phyloP scores from a whole-genome alignment of 2,329 filamentous ascomycete genomes.

The Xylaria sp. region DNA sequence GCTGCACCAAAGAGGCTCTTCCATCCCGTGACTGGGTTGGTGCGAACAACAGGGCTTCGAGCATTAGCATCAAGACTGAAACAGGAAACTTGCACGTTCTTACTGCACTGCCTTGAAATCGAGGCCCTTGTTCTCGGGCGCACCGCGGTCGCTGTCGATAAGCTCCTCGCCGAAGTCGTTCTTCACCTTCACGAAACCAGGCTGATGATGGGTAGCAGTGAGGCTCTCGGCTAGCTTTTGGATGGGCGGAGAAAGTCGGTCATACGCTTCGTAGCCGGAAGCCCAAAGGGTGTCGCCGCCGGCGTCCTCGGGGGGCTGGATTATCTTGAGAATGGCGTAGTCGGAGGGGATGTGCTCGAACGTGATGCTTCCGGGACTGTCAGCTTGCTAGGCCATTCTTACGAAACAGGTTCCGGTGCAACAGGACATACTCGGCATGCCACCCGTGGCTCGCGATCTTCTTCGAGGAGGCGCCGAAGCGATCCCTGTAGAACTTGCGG shows the following conservation, averaged over 20 bases:
- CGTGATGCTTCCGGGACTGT: slow-evolving; percentile 40
- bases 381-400: not conserved
- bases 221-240: slow-evolving; percentile 50
- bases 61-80: not conserved
- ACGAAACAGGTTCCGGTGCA: rapidly evolving
- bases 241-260: slow-evolving; percentile 53
- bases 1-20: slow-evolving; percentile 50
- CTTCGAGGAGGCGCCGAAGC: slow-evolving; percentile 36
- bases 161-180: slow-evolving; percentile 49
- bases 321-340: slow-evolving; percentile 56
- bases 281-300: slow-evolving; percentile 52
- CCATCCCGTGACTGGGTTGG: slow-evolving; percentile 63
- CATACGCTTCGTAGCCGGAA: slow-evolving; percentile 56
- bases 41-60: slow-evolving; percentile 53
- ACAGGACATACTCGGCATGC: slow-evolving; percentile 48
- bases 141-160: slow-evolving; percentile 50
- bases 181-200: slow-evolving; percentile 55
- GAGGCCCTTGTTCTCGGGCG: slow-evolving; percentile 59
- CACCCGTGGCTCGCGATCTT: slow-evolving; percentile 47
- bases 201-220: slow-evolving; percentile 53
- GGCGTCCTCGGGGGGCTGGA: slow-evolving; percentile 49
- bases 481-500: slow-evolving; percentile 55
- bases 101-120: slow-evolving; percentile 51
- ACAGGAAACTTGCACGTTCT: not conserved
- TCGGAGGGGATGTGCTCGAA: slow-evolving; percentile 58